A percentile compares a stretch with the other conserved stretches of the same genome.
Evolutionary conservation across 1,139 yeast genomes (phyloP).

Genomic region (Candida labiduridarum): DNA sequence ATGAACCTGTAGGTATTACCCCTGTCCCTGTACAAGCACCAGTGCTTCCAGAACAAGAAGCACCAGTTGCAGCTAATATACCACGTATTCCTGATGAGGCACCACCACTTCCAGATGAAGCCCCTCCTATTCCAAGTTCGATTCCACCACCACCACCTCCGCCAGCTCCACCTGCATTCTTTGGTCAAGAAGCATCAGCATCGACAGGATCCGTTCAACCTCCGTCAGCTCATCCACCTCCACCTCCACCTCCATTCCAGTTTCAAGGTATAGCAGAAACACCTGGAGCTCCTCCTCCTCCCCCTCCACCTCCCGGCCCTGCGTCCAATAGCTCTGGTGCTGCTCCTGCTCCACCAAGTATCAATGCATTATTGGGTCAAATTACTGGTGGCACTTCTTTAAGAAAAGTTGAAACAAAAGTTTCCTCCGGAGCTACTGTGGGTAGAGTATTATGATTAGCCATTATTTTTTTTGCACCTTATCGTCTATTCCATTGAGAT

Average conservation of each 20-base stretch:
- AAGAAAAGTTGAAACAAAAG: slow-evolving; percentile 52
- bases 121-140: slow-evolving; percentile 14
- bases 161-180: slow-evolving; percentile 16
- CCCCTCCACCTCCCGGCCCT: slow-evolving; percentile 22
- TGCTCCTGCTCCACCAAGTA: slow-evolving; percentile 36
- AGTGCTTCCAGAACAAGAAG: slow-evolving; percentile 1
- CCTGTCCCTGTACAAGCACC: slow-evolving; percentile 5
- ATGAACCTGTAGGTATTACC: background rate
- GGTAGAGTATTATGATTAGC: slow-evolving; percentile 42
- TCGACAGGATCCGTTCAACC: background rate
- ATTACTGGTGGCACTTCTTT: slow-evolving; percentile 55
- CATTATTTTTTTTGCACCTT: background rate
- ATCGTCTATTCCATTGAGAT: background rate
- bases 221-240: slow-evolving; percentile 6
- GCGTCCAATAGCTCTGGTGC: slow-evolving; percentile 20
- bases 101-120: slow-evolving; percentile 3
- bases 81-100: slow-evolving; percentile 4
- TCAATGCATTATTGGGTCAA: slow-evolving; percentile 55
- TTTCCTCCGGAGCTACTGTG: slow-evolving; percentile 45
- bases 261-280: slow-evolving; percentile 17
- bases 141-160: slow-evolving; percentile 17
- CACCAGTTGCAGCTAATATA: slow-evolving; percentile 5
- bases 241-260: slow-evolving; percentile 18
- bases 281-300: slow-evolving; percentile 15
- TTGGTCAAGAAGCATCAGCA: slow-evolving; percentile 10